Evolutionary conservation across 345 rosid species (phyloP), one percentile per base, ranked within the genome.

Genomic region (Linum lewisii): DNA sequence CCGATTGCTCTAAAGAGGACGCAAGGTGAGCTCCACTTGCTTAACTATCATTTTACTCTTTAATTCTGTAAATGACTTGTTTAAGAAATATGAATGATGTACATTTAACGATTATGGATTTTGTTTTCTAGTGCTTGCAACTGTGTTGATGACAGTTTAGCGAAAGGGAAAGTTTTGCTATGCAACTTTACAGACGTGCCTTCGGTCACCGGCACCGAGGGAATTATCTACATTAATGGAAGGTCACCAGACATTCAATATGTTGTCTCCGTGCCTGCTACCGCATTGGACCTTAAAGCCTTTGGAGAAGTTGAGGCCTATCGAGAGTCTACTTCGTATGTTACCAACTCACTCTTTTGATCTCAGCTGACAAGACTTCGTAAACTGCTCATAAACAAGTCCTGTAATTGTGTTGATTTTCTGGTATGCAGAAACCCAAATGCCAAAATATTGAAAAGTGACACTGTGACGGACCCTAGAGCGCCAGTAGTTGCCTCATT

Each of bases 111-210:
- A 5, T 29, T 4, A 5, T 29, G 23, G 23, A 10, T 20, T 7
- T 16, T 23, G 22, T 24, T 18, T 22, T 54, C 2, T 29, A 24
- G 58, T 8, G 7, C 23, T 54, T 54, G 32, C 13, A 49, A 44
- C 19, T 77, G 80, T 38, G 25, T 79, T 21, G 59, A 74, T 38
- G 45, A 51, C 18, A 70, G 47, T 8, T 66, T 45, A 36, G 77
- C 77, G 13, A 75, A 72, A 24, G 84, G 77, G 24, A 76, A 74
- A 51, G 78, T 76, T 57, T 21, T 79, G 19, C 5, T 75, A 20
- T 79, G 84, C 25, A 69, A 69, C 54, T 0, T 0, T 0, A 0
- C 0, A 4, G 0, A 0, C 0, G 57, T 69, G 29, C 1, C 4
- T n/a, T n/a, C n/a, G n/a, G n/a, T n/a, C 61, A 16, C 72, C 11